Evolutionary conservation across 2,329 filamentous ascomycete species (phyloP).

Genomic region (Capronia epimyces): DNA sequence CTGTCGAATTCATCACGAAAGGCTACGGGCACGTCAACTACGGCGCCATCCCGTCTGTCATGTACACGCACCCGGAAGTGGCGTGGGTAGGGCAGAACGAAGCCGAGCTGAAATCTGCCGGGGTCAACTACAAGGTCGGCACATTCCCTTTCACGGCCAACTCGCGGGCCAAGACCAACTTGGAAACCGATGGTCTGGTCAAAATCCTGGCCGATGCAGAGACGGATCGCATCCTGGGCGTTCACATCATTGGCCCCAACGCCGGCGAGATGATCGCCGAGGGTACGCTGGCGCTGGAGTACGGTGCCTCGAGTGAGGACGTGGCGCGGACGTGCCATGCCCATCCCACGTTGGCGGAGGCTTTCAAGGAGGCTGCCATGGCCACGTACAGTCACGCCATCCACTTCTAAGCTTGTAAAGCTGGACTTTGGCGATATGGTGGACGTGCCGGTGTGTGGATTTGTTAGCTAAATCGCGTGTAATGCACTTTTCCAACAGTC

Average conservation of each 20-base stretch:
- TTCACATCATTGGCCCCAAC: slow-evolving; percentile 93
- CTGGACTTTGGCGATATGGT: not conserved
- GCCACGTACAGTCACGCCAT: slow-evolving; percentile 92
- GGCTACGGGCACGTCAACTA: slow-evolving; percentile 99
- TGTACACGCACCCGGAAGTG: slow-evolving; percentile 99
- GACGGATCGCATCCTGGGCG: slow-evolving; percentile 89
- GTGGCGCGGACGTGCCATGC: slow-evolving; percentile 93
- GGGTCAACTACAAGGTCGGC: slow-evolving; percentile 87
- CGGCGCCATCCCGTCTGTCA: slow-evolving; percentile 92
- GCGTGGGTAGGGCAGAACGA: slow-evolving; percentile 98
- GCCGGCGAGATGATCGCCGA: slow-evolving; percentile 99
- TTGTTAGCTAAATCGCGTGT: not conserved
- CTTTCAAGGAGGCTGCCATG: slow-evolving; percentile 99
- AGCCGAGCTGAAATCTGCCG: slow-evolving; percentile 84
- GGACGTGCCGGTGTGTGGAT: not conserved
- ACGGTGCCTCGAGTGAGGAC: slow-evolving; percentile 91
- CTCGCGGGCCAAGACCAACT: slow-evolving; percentile 97
- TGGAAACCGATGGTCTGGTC: slow-evolving; percentile 90
- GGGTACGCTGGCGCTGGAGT: slow-evolving; percentile 89
- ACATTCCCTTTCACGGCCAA: slow-evolving; percentile 97
- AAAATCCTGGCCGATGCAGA: slow-evolving; percentile 96
- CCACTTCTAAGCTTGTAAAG: slow-evolving; percentile 63
- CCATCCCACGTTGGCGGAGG: slow-evolving; percentile 91
- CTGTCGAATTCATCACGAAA: slow-evolving; percentile 95
- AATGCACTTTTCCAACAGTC: not conserved